Percentiles rank a stretch among this genome's conserved stretches.
Conservation (phyloP, 495 filamentous ascomycete genomes). For the Xanthoparmelia taractica region DNA sequence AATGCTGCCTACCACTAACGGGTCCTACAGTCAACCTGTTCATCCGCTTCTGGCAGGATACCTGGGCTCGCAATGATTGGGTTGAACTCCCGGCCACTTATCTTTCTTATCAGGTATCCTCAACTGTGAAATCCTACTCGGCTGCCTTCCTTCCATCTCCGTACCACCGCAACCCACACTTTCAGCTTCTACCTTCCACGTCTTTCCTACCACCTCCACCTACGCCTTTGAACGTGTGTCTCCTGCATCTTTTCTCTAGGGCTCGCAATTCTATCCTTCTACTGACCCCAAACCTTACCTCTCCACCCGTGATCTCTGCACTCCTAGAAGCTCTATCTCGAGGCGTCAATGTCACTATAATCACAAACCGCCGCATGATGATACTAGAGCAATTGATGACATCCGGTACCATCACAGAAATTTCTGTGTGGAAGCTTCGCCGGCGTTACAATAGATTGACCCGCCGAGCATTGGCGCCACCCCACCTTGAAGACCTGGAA, state of each 20-base stretch:
- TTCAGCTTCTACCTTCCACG: constrained; percentile 32
- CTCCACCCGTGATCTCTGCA: constrained; percentile 45
- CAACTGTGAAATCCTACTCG: not conserved
- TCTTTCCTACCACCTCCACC: constrained; percentile 21
- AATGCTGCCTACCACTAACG: constrained; percentile 54
- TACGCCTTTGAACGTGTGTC: constrained; percentile 60
- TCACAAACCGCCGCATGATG: constrained; percentile 63
- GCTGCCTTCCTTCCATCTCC: constrained; percentile 62
- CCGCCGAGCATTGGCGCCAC: constrained; percentile 2
- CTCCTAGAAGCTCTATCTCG: constrained; percentile 44
- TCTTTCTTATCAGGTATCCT: not conserved
- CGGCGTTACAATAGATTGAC: constrained; percentile 30
- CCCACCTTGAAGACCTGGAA: constrained; percentile 26
- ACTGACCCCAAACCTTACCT: constrained; percentile 67
- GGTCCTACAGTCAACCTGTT: constrained; percentile 50
- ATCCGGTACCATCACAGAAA: constrained; percentile 55
- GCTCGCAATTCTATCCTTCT: constrained; percentile 51
- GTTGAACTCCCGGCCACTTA: not conserved
- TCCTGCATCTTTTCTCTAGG: constrained; percentile 46
- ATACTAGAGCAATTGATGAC: constrained; percentile 64
- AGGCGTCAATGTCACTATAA: constrained; percentile 53
- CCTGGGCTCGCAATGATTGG: constrained; percentile 43
- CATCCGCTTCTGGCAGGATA: constrained; percentile 48
- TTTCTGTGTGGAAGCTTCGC: constrained; percentile 48
- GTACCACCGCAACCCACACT: constrained; percentile 54